These are phyloP conservation scores for Apiospora phragmitis DNA, from an alignment of 2,329 filamentous ascomycete genomes.

Conservation along the genomic window DNA sequence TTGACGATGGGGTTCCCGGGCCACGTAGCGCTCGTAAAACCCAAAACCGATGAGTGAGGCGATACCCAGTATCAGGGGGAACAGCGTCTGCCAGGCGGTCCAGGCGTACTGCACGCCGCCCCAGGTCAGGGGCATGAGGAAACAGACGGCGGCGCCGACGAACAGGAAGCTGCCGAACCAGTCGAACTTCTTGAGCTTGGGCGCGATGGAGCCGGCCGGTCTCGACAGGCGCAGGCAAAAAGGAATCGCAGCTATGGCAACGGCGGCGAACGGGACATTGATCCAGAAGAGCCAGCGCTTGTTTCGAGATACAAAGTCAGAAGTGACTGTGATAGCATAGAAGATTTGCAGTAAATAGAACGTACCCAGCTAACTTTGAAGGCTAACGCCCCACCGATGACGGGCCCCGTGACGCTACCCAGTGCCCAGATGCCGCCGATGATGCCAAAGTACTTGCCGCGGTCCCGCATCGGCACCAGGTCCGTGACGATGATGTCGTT, in stretches of 20 bases:
- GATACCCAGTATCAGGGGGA: slow-evolving; percentile 59
- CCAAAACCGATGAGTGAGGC: slow-evolving; percentile 52
- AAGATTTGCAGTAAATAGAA: too few relatives aligned
- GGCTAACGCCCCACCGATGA: slow-evolving; percentile 55
- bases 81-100: slow-evolving; percentile 60
- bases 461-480: slow-evolving; percentile 35
- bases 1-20: slow-evolving; percentile 46
- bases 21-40: slow-evolving; percentile 52
- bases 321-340: too few relatives aligned
- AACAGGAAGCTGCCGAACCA: slow-evolving; percentile 65
- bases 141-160: slow-evolving; percentile 36
- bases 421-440: slow-evolving; percentile 40
- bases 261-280: slow-evolving; percentile 37
- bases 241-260: slow-evolving; percentile 44
- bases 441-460: slow-evolving; percentile 33
- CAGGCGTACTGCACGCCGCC: slow-evolving; percentile 68
- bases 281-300: slow-evolving; percentile 63
- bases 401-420: slow-evolving; percentile 54
- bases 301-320: too few relatives aligned
- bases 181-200: slow-evolving; percentile 58
- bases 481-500: slow-evolving; percentile 27
- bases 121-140: slow-evolving; percentile 20
- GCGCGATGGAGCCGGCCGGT: slow-evolving; percentile 43
- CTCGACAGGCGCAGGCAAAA: slow-evolving; percentile 55
- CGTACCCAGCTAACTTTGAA: slow-evolving; percentile 27